Evolutionary conservation across 805 yeast genomes (phyloP).

Genomic region (Yarrowia sp.): DNA sequence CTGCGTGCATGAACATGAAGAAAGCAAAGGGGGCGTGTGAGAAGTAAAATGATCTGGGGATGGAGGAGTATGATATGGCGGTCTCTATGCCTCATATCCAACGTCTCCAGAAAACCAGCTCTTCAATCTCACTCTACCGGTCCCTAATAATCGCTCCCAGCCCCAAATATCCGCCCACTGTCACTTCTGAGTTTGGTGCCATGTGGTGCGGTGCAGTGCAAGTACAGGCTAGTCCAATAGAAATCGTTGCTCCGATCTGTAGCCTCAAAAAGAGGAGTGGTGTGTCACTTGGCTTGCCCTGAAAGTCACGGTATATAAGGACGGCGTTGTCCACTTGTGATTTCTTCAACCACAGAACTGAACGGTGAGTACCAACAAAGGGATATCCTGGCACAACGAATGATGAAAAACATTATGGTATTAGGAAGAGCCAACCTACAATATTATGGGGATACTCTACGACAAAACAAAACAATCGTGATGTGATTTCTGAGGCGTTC

Average conservation of each 20-base stretch:
- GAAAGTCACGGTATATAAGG: slow-evolving; percentile 33
- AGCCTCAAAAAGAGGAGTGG: neutral
- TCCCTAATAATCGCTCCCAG: neutral
- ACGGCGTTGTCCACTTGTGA: neutral
- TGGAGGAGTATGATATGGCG: neutral
- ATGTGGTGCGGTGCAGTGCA: slow-evolving; percentile 37
- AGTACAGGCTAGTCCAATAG: slow-evolving; percentile 8
- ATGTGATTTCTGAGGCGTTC: slow-evolving; percentile 2
- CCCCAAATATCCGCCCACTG: neutral
- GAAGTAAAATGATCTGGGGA: slow-evolving; percentile 9
- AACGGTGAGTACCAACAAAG: slow-evolving; percentile 5
- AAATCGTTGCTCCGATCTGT: neutral
- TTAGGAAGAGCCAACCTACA: slow-evolving; percentile 38
- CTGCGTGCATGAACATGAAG: slow-evolving; percentile 8
- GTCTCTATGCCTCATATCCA: too few relatives aligned
- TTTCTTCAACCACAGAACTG: neutral
- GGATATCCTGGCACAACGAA: slow-evolving; percentile 1
- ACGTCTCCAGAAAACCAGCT: too few relatives aligned
- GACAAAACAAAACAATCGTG: slow-evolving; percentile 30
- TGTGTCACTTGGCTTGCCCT: neutral
- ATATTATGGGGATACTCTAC: slow-evolving; percentile 36
- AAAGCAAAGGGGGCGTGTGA: slow-evolving; percentile 24
- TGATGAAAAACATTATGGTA: slow-evolving; percentile 35
- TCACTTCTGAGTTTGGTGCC: slow-evolving; percentile 19
- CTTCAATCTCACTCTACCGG: neutral